Conservation (phyloP, 805 yeast species). For the Isabelozyma heimii region DNA sequence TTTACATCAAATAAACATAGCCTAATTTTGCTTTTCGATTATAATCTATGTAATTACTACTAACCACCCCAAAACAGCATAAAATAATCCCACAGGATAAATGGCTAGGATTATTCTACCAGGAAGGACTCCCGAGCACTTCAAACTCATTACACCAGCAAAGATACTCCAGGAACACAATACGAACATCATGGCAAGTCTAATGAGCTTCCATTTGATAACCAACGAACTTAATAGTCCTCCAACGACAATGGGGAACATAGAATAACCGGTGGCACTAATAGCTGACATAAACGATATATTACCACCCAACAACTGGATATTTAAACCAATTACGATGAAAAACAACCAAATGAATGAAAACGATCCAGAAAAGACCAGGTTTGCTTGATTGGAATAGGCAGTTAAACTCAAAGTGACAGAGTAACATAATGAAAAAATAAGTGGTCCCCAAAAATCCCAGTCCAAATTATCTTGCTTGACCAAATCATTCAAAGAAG, state of each 20-base stretch:
- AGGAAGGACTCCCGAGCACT: constrained; percentile 63
- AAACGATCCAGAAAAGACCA: constrained; percentile 63
- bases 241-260: constrained; percentile 62
- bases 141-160: constrained; percentile 60
- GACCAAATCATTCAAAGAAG: constrained; percentile 10
- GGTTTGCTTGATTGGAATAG: constrained; percentile 42
- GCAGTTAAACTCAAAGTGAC: constrained; percentile 51
- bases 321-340: constrained; percentile 59
- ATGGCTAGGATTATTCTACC: constrained; percentile 60
- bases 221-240: constrained; percentile 46
- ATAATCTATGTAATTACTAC: constrained; percentile 52
- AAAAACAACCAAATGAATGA: constrained; percentile 63
- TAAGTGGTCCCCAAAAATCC: constrained; percentile 73
- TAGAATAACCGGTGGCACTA: constrained; percentile 67
- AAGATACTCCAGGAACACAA: constrained; percentile 62
- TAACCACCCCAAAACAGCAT: constrained; percentile 62
- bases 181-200: constrained; percentile 45
- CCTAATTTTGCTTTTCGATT: neutral
- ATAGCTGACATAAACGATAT: constrained; percentile 67
- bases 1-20: too few species aligned
- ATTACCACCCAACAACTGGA: constrained; percentile 59
- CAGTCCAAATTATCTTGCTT: constrained; percentile 42
- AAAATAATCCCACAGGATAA: constrained; percentile 65
- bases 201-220: constrained; percentile 45
- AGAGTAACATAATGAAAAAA: constrained; percentile 56